These are phyloP conservation scores for Sporobolus alterniflorus DNA, from an alignment of 202 grass and related monocot species.

Conservation along the genomic window DNA sequence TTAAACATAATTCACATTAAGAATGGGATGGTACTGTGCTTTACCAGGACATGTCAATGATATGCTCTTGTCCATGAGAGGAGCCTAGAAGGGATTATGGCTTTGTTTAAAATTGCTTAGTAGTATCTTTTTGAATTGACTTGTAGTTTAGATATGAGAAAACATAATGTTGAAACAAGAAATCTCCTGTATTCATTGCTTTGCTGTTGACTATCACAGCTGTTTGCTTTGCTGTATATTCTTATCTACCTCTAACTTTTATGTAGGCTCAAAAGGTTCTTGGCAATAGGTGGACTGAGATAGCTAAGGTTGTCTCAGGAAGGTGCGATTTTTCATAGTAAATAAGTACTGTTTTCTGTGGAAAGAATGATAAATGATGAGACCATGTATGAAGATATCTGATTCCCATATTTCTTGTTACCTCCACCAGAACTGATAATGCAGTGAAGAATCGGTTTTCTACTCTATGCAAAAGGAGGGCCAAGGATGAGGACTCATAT, in stretches of 20 bases:
- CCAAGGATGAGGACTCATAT: constrained; percentile 61
- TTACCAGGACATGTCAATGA: not conserved
- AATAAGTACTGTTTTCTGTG: constrained; percentile 6
- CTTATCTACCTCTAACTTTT: constrained; percentile 34
- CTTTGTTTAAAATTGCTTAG: not conserved
- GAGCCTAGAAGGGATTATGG: not conserved
- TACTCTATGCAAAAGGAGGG: constrained; percentile 88
- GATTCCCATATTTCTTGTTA: constrained; percentile 16
- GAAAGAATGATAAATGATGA: not conserved
- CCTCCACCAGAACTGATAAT: constrained; percentile 81
- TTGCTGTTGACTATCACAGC: not conserved
- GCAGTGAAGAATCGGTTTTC: constrained; percentile 96
- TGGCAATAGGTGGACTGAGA: constrained; percentile 98
- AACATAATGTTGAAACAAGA: constrained; percentile 3
- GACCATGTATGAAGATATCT: constrained; percentile 17
- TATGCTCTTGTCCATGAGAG: not conserved
- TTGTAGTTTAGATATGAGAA: not conserved
- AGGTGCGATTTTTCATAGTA: constrained; percentile 56
- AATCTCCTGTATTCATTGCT: not conserved
- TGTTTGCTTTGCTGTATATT: constrained; percentile 16
- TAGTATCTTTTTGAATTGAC: not conserved
- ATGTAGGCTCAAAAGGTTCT: constrained; percentile 90
- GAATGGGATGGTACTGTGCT: constrained; percentile 3
- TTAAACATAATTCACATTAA: not conserved
- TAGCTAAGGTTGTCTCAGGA: constrained; percentile 91